These are phyloP conservation scores for Fusarium sp. DNA, from an alignment of 2,329 filamentous ascomycete species.

Conservation along the genomic window DNA sequence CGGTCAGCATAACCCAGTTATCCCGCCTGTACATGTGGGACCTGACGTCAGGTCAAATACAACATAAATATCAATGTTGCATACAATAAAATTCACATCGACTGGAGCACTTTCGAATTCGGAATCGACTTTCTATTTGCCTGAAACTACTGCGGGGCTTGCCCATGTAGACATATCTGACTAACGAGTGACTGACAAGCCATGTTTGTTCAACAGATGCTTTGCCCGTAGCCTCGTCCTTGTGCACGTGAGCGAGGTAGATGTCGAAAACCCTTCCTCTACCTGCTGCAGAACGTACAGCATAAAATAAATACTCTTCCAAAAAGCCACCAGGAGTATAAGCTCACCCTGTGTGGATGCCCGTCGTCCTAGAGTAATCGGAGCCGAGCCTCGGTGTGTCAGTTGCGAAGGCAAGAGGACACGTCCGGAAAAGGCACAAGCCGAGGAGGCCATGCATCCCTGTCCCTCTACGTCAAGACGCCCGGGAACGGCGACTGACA, in stretches of 20 bases:
- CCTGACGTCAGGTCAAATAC: slow-evolving; percentile 7
- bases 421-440: slow-evolving; percentile 49
- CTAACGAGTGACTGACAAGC: slow-evolving; percentile 53
- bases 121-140: slow-evolving; percentile 48
- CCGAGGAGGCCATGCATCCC: slow-evolving; percentile 49
- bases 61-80: neutral
- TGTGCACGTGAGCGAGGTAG: slow-evolving; percentile 40
- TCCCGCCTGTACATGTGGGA: slow-evolving; percentile 11
- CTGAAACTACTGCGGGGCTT: slow-evolving; percentile 52
- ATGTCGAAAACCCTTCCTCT: slow-evolving; percentile 18
- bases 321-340: slow-evolving; percentile 45
- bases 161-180: slow-evolving; percentile 46
- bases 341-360: slow-evolving; percentile 48
- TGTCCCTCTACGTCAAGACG: slow-evolving; percentile 49
- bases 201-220: slow-evolving; percentile 42
- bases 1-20: neutral
- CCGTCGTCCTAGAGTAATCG: slow-evolving; percentile 50
- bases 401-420: slow-evolving; percentile 36
- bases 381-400: slow-evolving; percentile 49
- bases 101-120: slow-evolving; percentile 14
- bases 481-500: slow-evolving; percentile 50
- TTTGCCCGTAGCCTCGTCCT: slow-evolving; percentile 50
- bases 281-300: slow-evolving; percentile 37
- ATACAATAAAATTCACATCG: slow-evolving; percentile 10
- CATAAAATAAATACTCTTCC: slow-evolving; percentile 45